Evolutionary conservation across 148 eudicot species (phyloP), one percentile per base, ranked within the genome.

Genomic region (Polygonum aviculare): DNA sequence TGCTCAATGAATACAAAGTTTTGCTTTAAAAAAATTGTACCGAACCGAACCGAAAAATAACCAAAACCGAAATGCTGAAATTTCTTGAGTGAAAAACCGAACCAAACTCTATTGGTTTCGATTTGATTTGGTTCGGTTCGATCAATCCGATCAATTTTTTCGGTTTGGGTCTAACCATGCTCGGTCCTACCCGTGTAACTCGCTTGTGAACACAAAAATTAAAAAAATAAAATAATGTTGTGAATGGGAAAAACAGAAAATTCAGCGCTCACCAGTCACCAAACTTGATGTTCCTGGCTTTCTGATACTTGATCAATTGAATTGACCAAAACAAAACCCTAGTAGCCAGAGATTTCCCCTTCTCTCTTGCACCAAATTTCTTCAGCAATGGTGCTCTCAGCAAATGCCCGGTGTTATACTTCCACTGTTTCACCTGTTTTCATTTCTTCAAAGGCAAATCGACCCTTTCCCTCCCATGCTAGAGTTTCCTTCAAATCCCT

Each of bases 371-470:
- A 9, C 75, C 50, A 2, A 72, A 72, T 72, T 72, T 35, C 78
- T 65, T 79, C 57, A 59, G 55, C 41, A 7, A 91, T 91, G 93
- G 88, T 84, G 38, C 76, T 84, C 65, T 59, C 87, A 74, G 81
- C 86, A 31, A 78, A 83, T 63, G 76, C 80, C 75, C 87, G 75
- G 21, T 60, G 65, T 7, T 81, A 80, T 6, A 69, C 85, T 9
- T 44, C 86, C 9, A 77, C 83, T 49, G 65, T 91, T 39, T 72
- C 84, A 47, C n/a, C 52, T 45, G 80, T 79, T 39, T 60, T 76
- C 41, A 22, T 75, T 39, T 78, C 86, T 40, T 75, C 67, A 79
- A 77, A 67, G 73, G 54, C 83, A 74, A 39, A 36, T 73, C 81
- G 77, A 76, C 57, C 87, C 8, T 33, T 72, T 76, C 26, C 69